phyloP scores from a whole-genome alignment of 371 early-diverging fungal species.

The Apophysomyces elegans region DNA sequence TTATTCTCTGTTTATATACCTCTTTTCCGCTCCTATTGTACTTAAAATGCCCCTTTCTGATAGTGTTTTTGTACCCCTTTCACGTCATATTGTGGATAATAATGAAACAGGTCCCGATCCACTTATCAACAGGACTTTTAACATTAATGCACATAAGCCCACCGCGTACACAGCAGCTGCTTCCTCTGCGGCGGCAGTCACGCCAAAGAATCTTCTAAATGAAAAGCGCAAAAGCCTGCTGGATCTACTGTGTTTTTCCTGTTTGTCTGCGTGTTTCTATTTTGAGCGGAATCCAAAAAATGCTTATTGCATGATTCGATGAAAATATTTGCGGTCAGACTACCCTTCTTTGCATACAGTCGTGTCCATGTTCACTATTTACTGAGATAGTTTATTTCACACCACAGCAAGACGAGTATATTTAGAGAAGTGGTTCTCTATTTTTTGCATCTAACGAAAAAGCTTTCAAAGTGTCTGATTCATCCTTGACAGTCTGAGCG shows the following conservation, averaged over 20 bases:
- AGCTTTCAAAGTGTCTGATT: too few relatives aligned
- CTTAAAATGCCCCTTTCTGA: constrained; percentile 7
- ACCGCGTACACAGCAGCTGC: neutral
- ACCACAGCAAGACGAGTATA: too few relatives aligned
- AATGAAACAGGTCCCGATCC: neutral
- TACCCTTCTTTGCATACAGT: too few relatives aligned
- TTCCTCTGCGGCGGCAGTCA: constrained; percentile 7
- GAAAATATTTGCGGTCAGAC: too few relatives aligned
- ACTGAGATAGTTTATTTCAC: too few relatives aligned
- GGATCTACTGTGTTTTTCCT: neutral
- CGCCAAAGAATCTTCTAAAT: neutral
- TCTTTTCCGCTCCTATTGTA: constrained; percentile 15
- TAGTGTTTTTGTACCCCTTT: constrained; percentile 1
- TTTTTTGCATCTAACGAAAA: too few relatives aligned
- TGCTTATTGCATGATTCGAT: too few relatives aligned
- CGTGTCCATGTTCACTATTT: too few relatives aligned
- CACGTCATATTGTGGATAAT: neutral
- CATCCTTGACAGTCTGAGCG: too few relatives aligned
- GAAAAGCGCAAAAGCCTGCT: constrained; percentile 11
- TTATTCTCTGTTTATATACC: constrained; percentile 10
- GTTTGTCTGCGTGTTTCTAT: too few relatives aligned
- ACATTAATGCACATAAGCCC: neutral
- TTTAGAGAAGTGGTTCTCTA: too few relatives aligned
- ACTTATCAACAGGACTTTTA: neutral
- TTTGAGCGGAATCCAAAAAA: too few relatives aligned